Evolutionary conservation across 1,284 basidiomycete genomes (phyloP), one percentile per base, ranked within the genome.

Genomic region (Cryptococcus sp.): DNA sequence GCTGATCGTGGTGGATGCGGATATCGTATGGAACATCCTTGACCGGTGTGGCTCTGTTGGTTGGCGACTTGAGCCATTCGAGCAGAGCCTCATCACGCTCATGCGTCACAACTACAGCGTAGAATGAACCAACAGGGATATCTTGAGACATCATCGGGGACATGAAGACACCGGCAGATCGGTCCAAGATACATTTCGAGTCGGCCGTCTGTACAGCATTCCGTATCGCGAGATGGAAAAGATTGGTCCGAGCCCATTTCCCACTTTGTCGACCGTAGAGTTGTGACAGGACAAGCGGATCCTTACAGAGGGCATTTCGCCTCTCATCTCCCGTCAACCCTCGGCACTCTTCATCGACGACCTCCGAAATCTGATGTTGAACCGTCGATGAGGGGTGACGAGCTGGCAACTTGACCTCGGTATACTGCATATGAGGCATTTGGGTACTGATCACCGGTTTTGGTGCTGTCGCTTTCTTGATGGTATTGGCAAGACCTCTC

Each of bases 121-220:
- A 62, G 56, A 59, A 73, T 34, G 62, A 62, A 16, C 53, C 52
- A 2, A 63, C 55, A 2, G 56, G 50, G 10, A 73, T 54, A n/a
- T 71, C 66, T 44, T 70, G 65, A 53, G 62, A 66, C 9, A 73
- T 45, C 9, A 69, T 47, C 0, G 66, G 62, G 3, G 67, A 41
- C 7, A 64, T 60, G 39, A 73, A 64, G n/a, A 72, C 54, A 7
- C 63, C 54, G 4, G 67, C 66, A 4, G 55, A 56, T 1, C 23
- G 37, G 1, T 61, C 63, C 0, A 64, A 45, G 14, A 67, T 42
- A 0, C 59, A 60, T 3, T 52, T 36, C 10, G 62, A 53, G 16
- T 53, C 48, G 18, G 42, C 13, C 2, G 48, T 32, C 9, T 44
- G 19, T 10, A 71, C 45, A 1, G 63, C 61, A 28, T 50, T 46